Conservation (phyloP, 1,284 basidiomycete genomes). For the Heterobasidion parviporum region DNA sequence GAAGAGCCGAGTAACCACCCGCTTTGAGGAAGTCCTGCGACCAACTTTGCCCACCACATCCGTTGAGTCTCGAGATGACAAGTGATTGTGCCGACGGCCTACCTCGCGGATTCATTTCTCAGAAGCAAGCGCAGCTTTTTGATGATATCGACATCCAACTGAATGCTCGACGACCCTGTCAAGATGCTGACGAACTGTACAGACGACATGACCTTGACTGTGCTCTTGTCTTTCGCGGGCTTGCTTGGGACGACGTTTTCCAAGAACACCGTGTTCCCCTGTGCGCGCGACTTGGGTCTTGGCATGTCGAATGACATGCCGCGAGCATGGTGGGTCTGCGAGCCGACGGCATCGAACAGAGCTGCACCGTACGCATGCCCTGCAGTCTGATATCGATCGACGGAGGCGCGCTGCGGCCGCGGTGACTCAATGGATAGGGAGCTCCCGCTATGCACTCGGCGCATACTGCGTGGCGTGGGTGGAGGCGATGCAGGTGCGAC, state of each 20-base stretch:
- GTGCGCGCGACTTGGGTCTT: constrained; percentile 19
- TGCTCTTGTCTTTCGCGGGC: constrained; percentile 36
- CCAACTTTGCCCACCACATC: constrained; percentile 54
- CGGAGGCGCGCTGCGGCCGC: constrained; percentile 19
- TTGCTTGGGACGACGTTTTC: constrained; percentile 13
- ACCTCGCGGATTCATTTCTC: constrained; percentile 82
- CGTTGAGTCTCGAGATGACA: not conserved
- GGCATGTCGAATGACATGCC: constrained; percentile 47
- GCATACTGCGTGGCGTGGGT: constrained; percentile 28
- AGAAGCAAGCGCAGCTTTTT: constrained; percentile 76
- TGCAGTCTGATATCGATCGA: constrained; percentile 25
- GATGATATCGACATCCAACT: constrained; percentile 64
- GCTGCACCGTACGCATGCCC: not conserved
- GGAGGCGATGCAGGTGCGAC: constrained; percentile 16
- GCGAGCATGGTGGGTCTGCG: constrained; percentile 19
- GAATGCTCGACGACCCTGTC: constrained; percentile 53
- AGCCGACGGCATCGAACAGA: not conserved
- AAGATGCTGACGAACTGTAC: constrained; percentile 59
- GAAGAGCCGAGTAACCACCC: constrained; percentile 81
- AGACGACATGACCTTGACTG: constrained; percentile 35
- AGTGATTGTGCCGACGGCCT: constrained; percentile 9
- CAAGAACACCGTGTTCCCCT: constrained; percentile 1
- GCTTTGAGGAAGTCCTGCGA: constrained; percentile 80
- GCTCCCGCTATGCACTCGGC: constrained; percentile 65
- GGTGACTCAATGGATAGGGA: constrained; percentile 48